Evolutionary conservation across 1,139 yeast species (phyloP), one percentile per base, ranked within the genome.

Genomic region (Candida gigantensis): DNA sequence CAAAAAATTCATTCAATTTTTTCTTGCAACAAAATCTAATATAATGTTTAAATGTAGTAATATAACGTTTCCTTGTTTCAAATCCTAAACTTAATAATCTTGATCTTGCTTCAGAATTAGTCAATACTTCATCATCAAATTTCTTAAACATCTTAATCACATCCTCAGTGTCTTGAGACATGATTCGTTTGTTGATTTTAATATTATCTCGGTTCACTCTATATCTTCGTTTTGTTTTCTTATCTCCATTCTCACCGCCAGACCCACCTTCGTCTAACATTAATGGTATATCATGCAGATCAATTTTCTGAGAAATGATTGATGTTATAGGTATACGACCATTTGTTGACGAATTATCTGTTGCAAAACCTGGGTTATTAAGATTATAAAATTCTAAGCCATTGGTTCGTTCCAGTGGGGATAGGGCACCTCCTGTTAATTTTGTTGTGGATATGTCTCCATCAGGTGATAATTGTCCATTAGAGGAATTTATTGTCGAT

Each of bases 251-350:
- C 24, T 23, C 34, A 5, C 16, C 18, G 10, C 18, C 30, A 9
- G 23, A 33, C 8, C 34, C 37, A 19, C n/a, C n/a, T n/a, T 32
- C 36, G 28, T 34, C 30, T 28, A 41, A 14, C 39, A 37, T 30
- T 18, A 33, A 32, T 9, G 47, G 49, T 6, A 39, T 31, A 19
- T 45, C 47, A n/a, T 37, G 28, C 18, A 33, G 32, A 35, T 46
- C 51, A n/a, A 47, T 46, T 36, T 42, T 46, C 37, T 47, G 51
- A 3, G 51, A 47, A n/a, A 47, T 47, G 4, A 47, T 47, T 11
- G 51, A 47, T 17, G 50, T 44, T 2, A 46, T 41, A n/a, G 47
- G 47, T 10, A 43, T 40, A 15, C 48, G 44, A 3, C 45, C 44
- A 25, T 25, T 23, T n/a, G n/a, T n/a, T n/a, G n/a, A n/a, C n/a